A percentile compares a stretch with the other conserved stretches of the same genome.
Evolutionary conservation across 352 stramenopile species (phyloP).

Genomic region (Phytophthora pluvialis): DNA sequence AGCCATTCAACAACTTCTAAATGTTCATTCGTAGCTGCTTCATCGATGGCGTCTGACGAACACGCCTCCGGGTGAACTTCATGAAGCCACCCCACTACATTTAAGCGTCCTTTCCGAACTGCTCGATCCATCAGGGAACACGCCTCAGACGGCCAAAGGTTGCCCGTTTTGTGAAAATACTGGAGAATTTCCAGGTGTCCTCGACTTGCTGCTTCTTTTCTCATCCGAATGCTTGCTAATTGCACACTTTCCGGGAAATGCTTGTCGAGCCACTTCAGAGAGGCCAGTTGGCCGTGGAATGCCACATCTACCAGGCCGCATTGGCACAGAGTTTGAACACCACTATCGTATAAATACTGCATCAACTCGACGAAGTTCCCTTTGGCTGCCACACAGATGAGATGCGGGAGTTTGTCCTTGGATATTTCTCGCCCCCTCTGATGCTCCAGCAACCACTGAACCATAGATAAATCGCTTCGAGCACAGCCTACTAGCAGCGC

Average conservation of each 20-base stretch:
- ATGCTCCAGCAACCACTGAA: neutral
- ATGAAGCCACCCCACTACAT: constrained; percentile 2
- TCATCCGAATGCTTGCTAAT: neutral
- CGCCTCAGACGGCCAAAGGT: neutral
- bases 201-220: neutral
- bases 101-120: neutral
- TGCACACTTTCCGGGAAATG: neutral
- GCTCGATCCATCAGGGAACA: neutral
- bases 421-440: neutral
- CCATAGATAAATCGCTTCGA: neutral
- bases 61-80: neutral
- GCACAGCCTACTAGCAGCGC: neutral
- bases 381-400: neutral
- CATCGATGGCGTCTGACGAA: neutral
- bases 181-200: neutral
- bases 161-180: neutral
- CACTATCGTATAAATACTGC: neutral
- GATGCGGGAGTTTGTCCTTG: neutral
- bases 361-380: neutral
- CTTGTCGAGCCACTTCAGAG: neutral
- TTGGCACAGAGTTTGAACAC: neutral
- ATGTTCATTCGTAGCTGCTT: neutral
- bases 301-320: neutral
- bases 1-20: constrained; percentile 10
- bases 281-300: neutral